Conservation (phyloP, 148 eudicot species). For the Silene latifolia region DNA sequence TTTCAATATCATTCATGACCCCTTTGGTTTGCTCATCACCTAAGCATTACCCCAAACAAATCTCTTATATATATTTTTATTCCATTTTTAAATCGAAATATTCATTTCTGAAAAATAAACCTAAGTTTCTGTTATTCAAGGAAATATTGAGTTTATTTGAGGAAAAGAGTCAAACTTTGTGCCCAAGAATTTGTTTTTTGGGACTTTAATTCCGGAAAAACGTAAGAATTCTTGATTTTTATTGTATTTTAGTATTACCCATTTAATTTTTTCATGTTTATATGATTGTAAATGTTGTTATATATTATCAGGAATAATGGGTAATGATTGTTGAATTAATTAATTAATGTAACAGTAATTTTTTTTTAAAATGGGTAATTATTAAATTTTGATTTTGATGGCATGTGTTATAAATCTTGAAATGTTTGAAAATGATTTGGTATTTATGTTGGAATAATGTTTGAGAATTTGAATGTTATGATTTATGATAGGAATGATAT, state of each 20-base stretch:
- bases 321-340: slow-evolving; percentile 1
- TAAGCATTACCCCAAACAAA: slow-evolving; percentile 13
- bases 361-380: neutral
- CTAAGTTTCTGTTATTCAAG: neutral
- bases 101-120: neutral
- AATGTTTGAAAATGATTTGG: neutral
- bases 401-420: neutral
- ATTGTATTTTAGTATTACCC: slow-evolving; percentile 9
- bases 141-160: neutral
- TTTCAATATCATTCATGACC: slow-evolving; percentile 3
- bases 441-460: neutral
- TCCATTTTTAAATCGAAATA: neutral
- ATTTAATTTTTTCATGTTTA: neutral
- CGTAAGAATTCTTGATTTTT: neutral
- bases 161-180: slow-evolving; percentile 24
- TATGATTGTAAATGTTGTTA: slow-evolving; percentile 1
- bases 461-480: slow-evolving; percentile 3
- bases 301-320: neutral
- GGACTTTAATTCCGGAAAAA: slow-evolving; percentile 13
- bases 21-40: slow-evolving; percentile 23
- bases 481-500: neutral
- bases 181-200: slow-evolving; percentile 1
- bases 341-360: slow-evolving; percentile 24
- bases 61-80: neutral
- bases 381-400: neutral